phyloP scores from a whole-genome alignment of 139 green algal genomes.

The Chlamydomonas eustigma region DNA sequence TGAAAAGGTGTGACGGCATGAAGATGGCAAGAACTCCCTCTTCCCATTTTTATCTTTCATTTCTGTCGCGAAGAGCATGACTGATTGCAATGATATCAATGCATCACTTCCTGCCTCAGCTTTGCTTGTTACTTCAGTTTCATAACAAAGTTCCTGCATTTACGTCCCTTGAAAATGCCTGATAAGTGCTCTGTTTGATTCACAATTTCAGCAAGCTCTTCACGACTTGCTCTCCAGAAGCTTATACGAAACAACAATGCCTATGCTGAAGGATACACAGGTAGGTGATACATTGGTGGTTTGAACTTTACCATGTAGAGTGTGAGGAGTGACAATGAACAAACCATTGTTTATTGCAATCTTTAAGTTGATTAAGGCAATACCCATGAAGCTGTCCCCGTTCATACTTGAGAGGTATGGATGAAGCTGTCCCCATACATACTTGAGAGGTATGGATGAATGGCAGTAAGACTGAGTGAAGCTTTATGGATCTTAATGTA shows the following conservation, averaged over 20 bases:
- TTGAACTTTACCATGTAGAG: too few relatives aligned
- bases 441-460: too few relatives aligned
- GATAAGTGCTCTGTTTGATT: neutral
- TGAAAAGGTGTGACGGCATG: slow-evolving; percentile 53
- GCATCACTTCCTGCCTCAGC: neutral
- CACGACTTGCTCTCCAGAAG: neutral
- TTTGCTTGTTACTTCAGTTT: neutral
- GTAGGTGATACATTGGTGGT: neutral
- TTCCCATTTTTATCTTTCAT: neutral
- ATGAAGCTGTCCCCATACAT: too few relatives aligned
- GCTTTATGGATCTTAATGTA: neutral
- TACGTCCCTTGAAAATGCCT: neutral
- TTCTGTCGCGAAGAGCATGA: neutral
- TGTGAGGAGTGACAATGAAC: neutral
- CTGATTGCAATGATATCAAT: too few relatives aligned
- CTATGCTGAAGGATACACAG: neutral
- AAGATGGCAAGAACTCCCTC: neutral
- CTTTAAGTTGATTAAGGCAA: neutral
- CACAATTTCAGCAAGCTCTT: neutral
- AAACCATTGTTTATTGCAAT: neutral
- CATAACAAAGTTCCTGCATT: neutral
- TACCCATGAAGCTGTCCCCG: too few relatives aligned
- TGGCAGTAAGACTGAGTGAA: too few relatives aligned
- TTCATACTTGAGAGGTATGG: too few relatives aligned
- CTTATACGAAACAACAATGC: neutral